Base-by-base conservation (phyloP, 2,329 filamentous ascomycete species). In the Aureobasidium lini region DNA sequence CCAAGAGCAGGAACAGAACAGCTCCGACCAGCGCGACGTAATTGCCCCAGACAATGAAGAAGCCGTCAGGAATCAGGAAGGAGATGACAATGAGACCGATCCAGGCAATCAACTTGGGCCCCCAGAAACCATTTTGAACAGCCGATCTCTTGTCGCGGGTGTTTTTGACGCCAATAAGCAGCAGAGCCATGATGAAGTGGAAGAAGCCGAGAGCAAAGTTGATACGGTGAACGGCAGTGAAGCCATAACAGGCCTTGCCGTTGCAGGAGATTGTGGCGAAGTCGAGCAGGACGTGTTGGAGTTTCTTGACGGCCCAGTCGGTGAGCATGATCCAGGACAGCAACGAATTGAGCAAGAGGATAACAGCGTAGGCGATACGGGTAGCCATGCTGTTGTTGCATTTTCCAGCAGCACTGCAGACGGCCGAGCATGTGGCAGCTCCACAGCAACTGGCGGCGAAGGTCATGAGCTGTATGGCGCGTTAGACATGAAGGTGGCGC, bases 301-400 rank as follows among this genome's bases (percentile, higher is more conserved):
- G 81, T 73, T 97, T 97, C 69, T 96, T 90, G 71, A 99, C 89
- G 36, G 94, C 94, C 94, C 94, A 99, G 57, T 91, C 90, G 23
- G 94, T 99, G 77, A 99, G 90, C 90, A 97, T 96, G 67, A 99
- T 90, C 94, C 94, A 99, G 37, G 94, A 93, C 54, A 97, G 73
- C 64, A 97, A 96, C 61, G 93, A 96, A 81, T 99, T 99, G 75
- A 97, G 77, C 65, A 99, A 85, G 59, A 99, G 88, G 63, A 99
- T 87, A 69, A 97, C 84, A 64, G 94, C 71, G 67, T 73, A 73
- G 70, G 89, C 93, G 77, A 97, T 95, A 79, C 94, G 90, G 66
- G 94, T 99, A 60, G 92, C 92, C 77, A 97, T 92, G 76, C 90
- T 95, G 80, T 96, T 97, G 67, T 92, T 90, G 75, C 93, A 97